Conservation (phyloP, 371 early-diverging fungal genomes). For the Apophysomyces variabilis region DNA sequence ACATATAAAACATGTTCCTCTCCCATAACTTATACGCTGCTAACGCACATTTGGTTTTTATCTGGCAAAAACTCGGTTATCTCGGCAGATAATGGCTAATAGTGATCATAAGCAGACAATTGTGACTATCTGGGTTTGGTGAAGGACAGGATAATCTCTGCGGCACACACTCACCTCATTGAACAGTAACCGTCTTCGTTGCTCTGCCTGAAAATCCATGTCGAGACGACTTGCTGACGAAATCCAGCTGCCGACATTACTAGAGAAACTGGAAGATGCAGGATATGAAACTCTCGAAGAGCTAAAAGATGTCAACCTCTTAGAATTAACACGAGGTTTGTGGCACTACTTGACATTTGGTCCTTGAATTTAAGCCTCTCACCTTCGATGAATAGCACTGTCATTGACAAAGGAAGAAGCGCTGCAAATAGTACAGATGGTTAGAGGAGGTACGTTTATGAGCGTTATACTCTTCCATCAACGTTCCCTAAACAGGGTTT, state of each 20-base stretch:
- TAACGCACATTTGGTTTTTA: no score
- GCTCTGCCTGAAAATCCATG: background rate
- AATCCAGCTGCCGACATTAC: constrained; percentile 11
- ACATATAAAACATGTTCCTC: no score
- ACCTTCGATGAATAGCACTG: constrained; percentile 6
- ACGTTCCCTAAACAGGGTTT: background rate
- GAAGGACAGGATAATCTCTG: no score
- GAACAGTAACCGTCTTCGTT: no score
- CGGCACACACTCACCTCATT: no score
- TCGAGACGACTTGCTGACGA: constrained; percentile 12
- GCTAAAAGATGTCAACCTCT: constrained; percentile 20
- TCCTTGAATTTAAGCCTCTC: background rate
- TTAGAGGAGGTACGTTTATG: constrained; percentile 17
- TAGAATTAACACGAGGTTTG: constrained; percentile 31
- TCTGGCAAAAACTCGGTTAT: no score
- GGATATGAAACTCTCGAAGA: constrained; percentile 36
- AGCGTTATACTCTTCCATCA: background rate
- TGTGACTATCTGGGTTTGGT: no score
- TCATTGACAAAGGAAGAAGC: constrained; percentile 13
- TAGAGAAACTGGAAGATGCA: constrained; percentile 24
- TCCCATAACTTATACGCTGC: no score
- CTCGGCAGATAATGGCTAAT: no score
- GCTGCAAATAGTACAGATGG: constrained; percentile 6
- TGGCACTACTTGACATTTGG: background rate
- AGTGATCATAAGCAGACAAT: no score